Evolutionary conservation across 179 eudicot genomes (phyloP).

Genomic region (Spinacia oleracea): DNA sequence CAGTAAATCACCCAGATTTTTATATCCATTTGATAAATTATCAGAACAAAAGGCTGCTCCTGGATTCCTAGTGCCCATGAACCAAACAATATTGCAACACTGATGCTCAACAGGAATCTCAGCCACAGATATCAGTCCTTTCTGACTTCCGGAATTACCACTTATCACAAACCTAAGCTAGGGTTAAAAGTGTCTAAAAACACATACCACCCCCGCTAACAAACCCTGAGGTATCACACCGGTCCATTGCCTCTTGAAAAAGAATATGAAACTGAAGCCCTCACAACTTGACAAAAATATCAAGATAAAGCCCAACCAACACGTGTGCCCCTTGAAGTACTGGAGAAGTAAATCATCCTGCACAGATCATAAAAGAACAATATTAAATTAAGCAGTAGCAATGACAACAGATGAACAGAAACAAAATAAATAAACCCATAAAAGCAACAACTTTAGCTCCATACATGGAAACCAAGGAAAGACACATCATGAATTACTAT

Average conservation of each 20-base stretch:
- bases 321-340: constrained; percentile 27
- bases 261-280: constrained; percentile 1
- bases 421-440: neutral
- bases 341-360: constrained; percentile 49
- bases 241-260: constrained; percentile 62
- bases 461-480: neutral
- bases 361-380: constrained; percentile 27
- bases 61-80: constrained; percentile 62
- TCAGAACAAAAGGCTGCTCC: constrained; percentile 47
- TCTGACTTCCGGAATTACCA: constrained; percentile 72
- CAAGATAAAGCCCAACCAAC: constrained; percentile 21
- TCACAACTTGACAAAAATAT: constrained; percentile 24
- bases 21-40: constrained; percentile 37
- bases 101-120: constrained; percentile 39
- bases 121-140: constrained; percentile 52
- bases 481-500: too few species aligned
- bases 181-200: constrained; percentile 43
- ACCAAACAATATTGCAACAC: constrained; percentile 32
- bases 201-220: constrained; percentile 82
- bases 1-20: constrained; percentile 46
- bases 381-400: neutral
- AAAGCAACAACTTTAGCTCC: neutral
- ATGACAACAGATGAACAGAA: constrained; percentile 1
- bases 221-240: constrained; percentile 94
- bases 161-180: constrained; percentile 45